Conservation (phyloP, 208 protist genomes). For the Crithidia thermophila region DNA sequence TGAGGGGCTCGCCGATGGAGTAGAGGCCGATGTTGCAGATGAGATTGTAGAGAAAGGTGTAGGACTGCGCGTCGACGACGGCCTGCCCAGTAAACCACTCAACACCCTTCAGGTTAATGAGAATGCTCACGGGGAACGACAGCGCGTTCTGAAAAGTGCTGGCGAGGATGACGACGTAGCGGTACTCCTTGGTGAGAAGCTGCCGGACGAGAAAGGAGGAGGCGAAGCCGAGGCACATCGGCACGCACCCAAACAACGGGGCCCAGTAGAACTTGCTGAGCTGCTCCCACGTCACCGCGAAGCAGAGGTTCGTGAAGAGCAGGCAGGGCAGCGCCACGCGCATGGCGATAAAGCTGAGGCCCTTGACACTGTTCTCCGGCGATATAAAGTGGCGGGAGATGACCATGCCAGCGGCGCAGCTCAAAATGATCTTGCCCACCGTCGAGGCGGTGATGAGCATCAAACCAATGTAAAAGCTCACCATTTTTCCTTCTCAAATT, state of each 20-base stretch:
- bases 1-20: conserved; percentile 53
- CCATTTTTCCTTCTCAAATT: no score
- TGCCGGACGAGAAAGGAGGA: conserved; percentile 27
- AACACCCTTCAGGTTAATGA: conserved; percentile 65
- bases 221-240: conserved; percentile 38
- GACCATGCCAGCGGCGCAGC: conserved; percentile 46
- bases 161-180: conserved; percentile 50
- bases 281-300: conserved; percentile 55
- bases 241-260: conserved; percentile 43
- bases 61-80: conserved; percentile 40
- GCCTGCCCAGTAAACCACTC: conserved; percentile 39
- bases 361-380: conserved; percentile 40
- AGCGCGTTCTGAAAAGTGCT: conserved; percentile 75
- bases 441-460: conserved; percentile 55
- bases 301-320: conserved; percentile 65
- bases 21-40: conserved; percentile 59
- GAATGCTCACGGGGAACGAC: conserved; percentile 55
- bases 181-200: conserved; percentile 47
- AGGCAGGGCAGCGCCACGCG: conserved; percentile 66
- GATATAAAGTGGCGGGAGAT: conserved; percentile 42
- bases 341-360: conserved; percentile 62
- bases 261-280: conserved; percentile 66
- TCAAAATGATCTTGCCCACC: conserved; percentile 66
- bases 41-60: conserved; percentile 79
- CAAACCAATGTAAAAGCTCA: conserved; percentile 39